Evolutionary conservation across 78 protist genomes (phyloP).

Genomic region (Polysphondylium violaceum): DNA sequence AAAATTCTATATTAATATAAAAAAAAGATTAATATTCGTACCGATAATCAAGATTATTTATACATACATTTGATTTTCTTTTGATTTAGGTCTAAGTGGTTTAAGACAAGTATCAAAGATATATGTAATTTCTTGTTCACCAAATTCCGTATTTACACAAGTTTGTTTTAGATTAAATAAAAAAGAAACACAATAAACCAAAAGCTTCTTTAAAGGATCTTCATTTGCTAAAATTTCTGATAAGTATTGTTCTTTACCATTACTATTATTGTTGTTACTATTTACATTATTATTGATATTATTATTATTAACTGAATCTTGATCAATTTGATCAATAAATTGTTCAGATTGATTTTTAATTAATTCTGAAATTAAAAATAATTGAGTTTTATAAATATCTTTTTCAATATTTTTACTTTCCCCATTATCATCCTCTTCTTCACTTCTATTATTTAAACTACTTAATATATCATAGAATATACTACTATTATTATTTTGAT

Average conservation of each 20-base stretch:
- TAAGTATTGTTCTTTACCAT: neutral
- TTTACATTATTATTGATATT: neutral
- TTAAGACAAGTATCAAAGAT: conserved; percentile 25
- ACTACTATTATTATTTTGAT: too few relatives aligned
- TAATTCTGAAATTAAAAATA: conserved; percentile 32
- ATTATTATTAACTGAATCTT: neutral
- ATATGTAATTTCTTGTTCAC: conserved; percentile 19
- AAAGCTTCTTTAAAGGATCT: conserved; percentile 7
- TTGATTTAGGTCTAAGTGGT: conserved; percentile 44
- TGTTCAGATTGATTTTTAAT: conserved; percentile 21
- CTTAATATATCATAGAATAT: too few relatives aligned
- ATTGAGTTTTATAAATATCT: neutral
- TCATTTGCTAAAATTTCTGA: neutral
- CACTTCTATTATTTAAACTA: too few relatives aligned
- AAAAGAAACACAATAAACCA: neutral
- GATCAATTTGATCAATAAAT: neutral
- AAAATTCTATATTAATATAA: neutral
- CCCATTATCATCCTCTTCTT: too few relatives aligned
- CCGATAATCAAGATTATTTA: neutral
- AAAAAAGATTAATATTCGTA: neutral
- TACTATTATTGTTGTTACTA: neutral
- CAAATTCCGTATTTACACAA: conserved; percentile 24
- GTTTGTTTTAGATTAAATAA: conserved; percentile 25
- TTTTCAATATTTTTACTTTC: neutral
- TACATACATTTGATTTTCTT: conserved; percentile 20